Percentiles rank a stretch among this genome's conserved stretches.
Evolutionary conservation across 495 filamentous ascomycete genomes (phyloP).

Genomic region (Hamigera avellanea): DNA sequence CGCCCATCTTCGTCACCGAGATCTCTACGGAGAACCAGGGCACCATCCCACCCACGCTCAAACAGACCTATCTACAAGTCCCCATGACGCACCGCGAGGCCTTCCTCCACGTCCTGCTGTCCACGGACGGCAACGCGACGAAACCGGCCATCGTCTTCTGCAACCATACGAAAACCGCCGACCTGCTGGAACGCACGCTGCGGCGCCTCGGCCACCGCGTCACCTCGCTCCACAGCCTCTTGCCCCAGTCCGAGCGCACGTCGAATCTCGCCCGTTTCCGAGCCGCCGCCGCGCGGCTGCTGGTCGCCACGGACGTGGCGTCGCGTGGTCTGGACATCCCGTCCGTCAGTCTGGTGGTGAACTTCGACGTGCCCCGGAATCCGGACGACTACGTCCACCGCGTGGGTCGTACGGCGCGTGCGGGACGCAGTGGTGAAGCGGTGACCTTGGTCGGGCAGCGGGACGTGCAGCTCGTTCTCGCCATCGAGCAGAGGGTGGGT

Average conservation of each 20-base stretch:
- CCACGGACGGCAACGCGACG: slow-evolving; percentile 60
- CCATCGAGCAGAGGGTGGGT: slow-evolving; percentile 78
- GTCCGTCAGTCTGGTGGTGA: slow-evolving; percentile 78
- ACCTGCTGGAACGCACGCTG: slow-evolving; percentile 75
- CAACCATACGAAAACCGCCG: slow-evolving; percentile 83
- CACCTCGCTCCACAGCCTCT: slow-evolving; percentile 75
- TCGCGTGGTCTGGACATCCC: slow-evolving; percentile 95
- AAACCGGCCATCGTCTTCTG: slow-evolving; percentile 85
- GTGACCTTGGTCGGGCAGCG: slow-evolving; percentile 87
- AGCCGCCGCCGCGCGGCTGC: slow-evolving; percentile 76
- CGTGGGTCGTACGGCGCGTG: slow-evolving; percentile 88
- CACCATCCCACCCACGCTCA: slow-evolving; percentile 68
- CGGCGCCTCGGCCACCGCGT: slow-evolving; percentile 79
- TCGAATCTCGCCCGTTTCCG: slow-evolving; percentile 86
- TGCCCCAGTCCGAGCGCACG: slow-evolving; percentile 72
- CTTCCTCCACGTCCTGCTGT: slow-evolving; percentile 82
- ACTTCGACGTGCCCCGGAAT: slow-evolving; percentile 90
- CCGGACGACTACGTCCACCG: slow-evolving; percentile 97
- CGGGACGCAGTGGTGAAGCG: slow-evolving; percentile 67
- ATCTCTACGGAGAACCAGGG: slow-evolving; percentile 56
- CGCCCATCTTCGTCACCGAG: slow-evolving; percentile 79
- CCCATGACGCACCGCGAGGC: slow-evolving; percentile 85
- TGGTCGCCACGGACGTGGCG: slow-evolving; percentile 93
- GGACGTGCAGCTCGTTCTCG: slow-evolving; percentile 75
- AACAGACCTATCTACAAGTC: slow-evolving; percentile 75